Conservation (phyloP, 2,329 filamentous ascomycete species). For the Zalaria sp. region DNA sequence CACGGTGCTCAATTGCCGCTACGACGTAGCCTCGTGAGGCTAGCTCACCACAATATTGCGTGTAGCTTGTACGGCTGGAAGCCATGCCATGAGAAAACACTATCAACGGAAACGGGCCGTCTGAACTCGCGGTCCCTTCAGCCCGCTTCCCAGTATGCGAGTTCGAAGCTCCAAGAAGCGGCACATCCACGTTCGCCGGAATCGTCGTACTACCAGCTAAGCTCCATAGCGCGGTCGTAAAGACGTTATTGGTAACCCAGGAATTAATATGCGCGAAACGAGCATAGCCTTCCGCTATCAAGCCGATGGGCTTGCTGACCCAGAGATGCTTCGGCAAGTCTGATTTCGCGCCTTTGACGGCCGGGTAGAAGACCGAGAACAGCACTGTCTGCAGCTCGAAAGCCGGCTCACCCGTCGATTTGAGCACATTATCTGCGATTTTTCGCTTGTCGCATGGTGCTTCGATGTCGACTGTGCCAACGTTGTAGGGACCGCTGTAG, state of each 20-base stretch:
- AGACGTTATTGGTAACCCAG: constrained; percentile 20
- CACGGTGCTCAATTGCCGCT: constrained; percentile 32
- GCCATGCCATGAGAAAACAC: constrained; percentile 35
- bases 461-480: constrained; percentile 31
- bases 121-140: constrained; percentile 8
- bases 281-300: constrained; percentile 30
- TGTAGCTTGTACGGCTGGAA: constrained; percentile 29
- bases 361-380: constrained; percentile 32
- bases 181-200: constrained; percentile 28
- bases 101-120: constrained; percentile 23
- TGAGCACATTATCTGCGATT: constrained; percentile 22
- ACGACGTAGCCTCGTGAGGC: constrained; percentile 31
- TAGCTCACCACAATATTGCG: constrained; percentile 30
- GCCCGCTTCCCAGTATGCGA: constrained; percentile 10
- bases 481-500: constrained; percentile 28
- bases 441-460: constrained; percentile 20
- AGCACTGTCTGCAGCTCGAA: constrained; percentile 30
- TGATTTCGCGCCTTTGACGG: constrained; percentile 14
- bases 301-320: constrained; percentile 28
- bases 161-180: constrained; percentile 11
- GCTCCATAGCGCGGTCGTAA: constrained; percentile 27
- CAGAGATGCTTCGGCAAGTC: constrained; percentile 22
- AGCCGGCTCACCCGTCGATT: constrained; percentile 23
- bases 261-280: constrained; percentile 25
- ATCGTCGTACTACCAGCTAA: constrained; percentile 27